phyloP scores from a whole-genome alignment of 805 yeast genomes.

The Wickerhamomyces subpelliculosus region DNA sequence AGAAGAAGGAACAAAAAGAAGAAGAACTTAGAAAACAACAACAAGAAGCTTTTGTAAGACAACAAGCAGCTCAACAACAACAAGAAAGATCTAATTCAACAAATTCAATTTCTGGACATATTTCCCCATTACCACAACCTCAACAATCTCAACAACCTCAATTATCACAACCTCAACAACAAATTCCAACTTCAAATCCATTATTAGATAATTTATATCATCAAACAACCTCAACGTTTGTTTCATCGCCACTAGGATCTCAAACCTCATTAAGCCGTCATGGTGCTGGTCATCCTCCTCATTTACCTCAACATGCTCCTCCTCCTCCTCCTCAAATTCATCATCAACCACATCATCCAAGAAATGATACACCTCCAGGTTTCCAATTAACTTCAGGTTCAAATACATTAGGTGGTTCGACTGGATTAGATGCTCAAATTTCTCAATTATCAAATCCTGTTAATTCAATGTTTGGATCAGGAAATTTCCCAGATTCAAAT shows the following conservation, averaged over 20 bases:
- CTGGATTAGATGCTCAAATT: not conserved
- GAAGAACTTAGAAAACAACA: not conserved
- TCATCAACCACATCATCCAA: not conserved
- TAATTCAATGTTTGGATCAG: too few relatives aligned
- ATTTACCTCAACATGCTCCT: too few relatives aligned
- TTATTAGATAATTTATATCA: not conserved
- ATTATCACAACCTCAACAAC: not conserved
- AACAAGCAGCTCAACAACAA: not conserved
- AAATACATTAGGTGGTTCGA: not conserved
- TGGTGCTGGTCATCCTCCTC: too few relatives aligned
- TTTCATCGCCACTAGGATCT: not conserved
- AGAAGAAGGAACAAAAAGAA: constrained; percentile 2
- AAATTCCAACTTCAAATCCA: not conserved
- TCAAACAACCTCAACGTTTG: not conserved
- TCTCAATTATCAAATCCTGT: too few relatives aligned
- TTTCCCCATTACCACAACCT: not conserved
- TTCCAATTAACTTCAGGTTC: not conserved
- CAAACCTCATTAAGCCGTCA: not conserved
- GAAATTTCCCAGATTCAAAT: not conserved
- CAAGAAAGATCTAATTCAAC: not conserved
- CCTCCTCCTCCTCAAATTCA: too few relatives aligned
- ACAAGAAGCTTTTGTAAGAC: not conserved
- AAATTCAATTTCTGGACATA: not conserved
- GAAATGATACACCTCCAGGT: not conserved
- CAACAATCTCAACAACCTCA: constrained; percentile 1